These are phyloP conservation scores for Ophiostoma tasmaniense DNA, from an alignment of 2,329 filamentous ascomycete species.

Conservation along the genomic window DNA sequence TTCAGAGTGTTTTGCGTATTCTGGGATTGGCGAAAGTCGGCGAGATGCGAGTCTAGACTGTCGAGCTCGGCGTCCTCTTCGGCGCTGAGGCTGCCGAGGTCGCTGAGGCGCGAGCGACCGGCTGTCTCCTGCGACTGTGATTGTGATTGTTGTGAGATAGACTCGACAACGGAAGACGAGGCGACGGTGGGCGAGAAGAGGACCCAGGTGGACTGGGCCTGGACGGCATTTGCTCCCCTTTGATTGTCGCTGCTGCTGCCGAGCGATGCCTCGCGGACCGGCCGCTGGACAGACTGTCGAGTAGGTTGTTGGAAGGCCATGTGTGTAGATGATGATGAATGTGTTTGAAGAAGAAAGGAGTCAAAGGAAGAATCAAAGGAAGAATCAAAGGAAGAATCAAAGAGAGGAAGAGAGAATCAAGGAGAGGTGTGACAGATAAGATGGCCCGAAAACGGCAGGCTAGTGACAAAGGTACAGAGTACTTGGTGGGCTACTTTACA, in stretches of 20 bases:
- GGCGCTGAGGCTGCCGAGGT: conserved; percentile 68
- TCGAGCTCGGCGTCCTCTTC: conserved; percentile 66
- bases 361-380: not conserved
- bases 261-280: conserved; percentile 28
- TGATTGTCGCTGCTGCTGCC: conserved; percentile 11
- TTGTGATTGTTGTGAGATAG: conserved; percentile 55
- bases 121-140: conserved; percentile 41
- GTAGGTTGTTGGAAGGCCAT: conserved; percentile 24
- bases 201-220: conserved; percentile 69
- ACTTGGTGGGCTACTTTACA: not conserved
- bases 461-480: not conserved
- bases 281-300: conserved; percentile 42
- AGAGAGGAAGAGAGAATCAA: not conserved
- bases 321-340: not conserved
- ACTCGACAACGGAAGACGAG: conserved; percentile 56
- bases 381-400: not conserved
- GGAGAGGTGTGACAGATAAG: not conserved
- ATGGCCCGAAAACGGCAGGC: conserved; percentile 1
- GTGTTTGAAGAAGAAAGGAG: not conserved
- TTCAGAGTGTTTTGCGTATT: not conserved
- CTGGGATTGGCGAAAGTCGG: conserved; percentile 60
- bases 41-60: conserved; percentile 83
- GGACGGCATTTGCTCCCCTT: conserved; percentile 6
- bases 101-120: conserved; percentile 66
- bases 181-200: conserved; percentile 75